Evolutionary conservation across 2,329 filamentous ascomycete genomes (phyloP), one percentile per base, ranked within the genome.

Genomic region (Phaeosphaeriaceae sp.): DNA sequence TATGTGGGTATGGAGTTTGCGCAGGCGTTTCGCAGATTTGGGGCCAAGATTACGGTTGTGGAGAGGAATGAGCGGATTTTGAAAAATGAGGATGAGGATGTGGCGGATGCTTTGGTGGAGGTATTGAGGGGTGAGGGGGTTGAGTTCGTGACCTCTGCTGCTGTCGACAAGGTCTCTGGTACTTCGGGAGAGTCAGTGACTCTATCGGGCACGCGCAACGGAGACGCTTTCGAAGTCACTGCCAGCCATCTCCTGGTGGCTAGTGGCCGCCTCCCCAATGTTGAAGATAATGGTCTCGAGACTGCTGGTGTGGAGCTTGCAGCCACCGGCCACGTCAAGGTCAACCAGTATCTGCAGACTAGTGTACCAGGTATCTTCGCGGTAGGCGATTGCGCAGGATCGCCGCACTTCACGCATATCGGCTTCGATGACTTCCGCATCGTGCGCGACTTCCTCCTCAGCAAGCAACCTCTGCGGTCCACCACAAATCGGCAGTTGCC

Each of bases 1-100:
- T 65, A 65, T 48, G 40, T 59, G 30, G 62, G 58, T 3, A 49
- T 67, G 17, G 64, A 66, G 28, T 64, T 64, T 51, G 64, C 61
- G 5, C 64, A 66, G 46, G 53, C 59, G 2, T 54, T 58, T 30
- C 50, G 55, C 8, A 55, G 59, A 11, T 57, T 66, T 26, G 61
- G 59, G 1, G 51, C 59, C n/a, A 40, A 55, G 17, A 60, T 65
- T 2, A 59, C 60, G 19, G 54, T 67, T n/a, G 42, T 64, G 19
- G 59, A 65, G 22, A 47, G 54, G n/a, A 49, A 52, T 22, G 40
- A 47, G 9, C 43, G 44, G 8, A 56, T 64, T 22, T 28, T 65
- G n/a, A 61, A 56, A 44, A 24, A 48, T n/a, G 64, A 63, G 32
- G 60, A 65, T 48, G 54, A 60, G 43, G 59, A 65, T 44, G 57